These are phyloP conservation scores for Peniophora sp. DNA, from an alignment of 1,284 basidiomycete species.

Conservation along the genomic window DNA sequence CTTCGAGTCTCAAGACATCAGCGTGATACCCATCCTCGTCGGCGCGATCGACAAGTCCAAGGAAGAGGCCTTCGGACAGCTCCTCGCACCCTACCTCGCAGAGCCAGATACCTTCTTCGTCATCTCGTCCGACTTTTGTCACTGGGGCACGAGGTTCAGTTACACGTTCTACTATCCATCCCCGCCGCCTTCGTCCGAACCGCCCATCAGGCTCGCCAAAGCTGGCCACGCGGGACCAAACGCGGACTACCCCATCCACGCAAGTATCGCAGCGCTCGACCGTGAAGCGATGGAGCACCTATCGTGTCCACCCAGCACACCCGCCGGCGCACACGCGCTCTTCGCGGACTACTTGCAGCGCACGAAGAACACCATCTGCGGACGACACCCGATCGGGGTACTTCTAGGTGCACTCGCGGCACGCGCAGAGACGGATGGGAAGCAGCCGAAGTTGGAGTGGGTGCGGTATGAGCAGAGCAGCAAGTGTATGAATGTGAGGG, in stretches of 20 bases:
- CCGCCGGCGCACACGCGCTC: constrained; percentile 44
- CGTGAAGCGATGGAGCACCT: constrained; percentile 73
- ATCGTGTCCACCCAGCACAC: constrained; percentile 46
- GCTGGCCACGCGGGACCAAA: constrained; percentile 26
- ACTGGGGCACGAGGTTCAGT: constrained; percentile 89
- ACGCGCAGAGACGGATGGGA: constrained; percentile 42
- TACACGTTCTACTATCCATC: constrained; percentile 88
- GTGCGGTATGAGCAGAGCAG: constrained; percentile 92
- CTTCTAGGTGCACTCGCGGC: constrained; percentile 70
- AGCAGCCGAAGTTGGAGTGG: constrained; percentile 53
- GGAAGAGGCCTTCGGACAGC: constrained; percentile 57
- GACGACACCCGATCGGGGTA: constrained; percentile 91
- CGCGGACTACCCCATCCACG: constrained; percentile 48
- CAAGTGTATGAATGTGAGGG: constrained; percentile 55
- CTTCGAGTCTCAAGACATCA: constrained; percentile 69
- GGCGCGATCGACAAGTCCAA: constrained; percentile 65
- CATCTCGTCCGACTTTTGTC: constrained; percentile 95
- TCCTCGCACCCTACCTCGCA: constrained; percentile 76
- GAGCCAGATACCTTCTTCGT: constrained; percentile 81
- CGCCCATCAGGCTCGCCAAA: constrained; percentile 45
- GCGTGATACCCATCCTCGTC: constrained; percentile 87
- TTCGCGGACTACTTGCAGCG: constrained; percentile 72
- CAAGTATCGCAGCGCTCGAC: constrained; percentile 72
- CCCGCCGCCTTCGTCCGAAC: constrained; percentile 39
- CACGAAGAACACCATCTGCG: constrained; percentile 97